phyloP scores from a whole-genome alignment of 2,329 filamentous ascomycete species.

The Colletotrichum sp. region DNA sequence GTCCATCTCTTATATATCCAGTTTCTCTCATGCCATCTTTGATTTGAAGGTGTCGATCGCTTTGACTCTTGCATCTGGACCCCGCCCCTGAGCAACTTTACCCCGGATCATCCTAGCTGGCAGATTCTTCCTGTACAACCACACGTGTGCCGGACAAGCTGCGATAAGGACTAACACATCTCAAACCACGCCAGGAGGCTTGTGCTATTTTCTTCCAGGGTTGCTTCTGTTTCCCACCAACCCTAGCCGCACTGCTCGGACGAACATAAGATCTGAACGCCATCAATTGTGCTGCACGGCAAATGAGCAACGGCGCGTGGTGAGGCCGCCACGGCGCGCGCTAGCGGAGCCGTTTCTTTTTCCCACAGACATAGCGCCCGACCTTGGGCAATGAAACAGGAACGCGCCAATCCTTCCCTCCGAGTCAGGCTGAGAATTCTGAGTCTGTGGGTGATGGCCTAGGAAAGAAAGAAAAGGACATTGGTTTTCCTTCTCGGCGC shows the following conservation, averaged over 20 bases:
- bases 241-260: constrained; percentile 4
- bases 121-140: background rate
- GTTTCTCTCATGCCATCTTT: background rate
- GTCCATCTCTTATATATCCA: constrained; percentile 10
- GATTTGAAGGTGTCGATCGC: background rate
- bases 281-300: background rate
- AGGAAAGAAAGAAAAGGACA: background rate
- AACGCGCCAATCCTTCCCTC: constrained; percentile 1
- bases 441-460: background rate
- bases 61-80: background rate
- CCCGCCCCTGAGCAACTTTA: constrained; percentile 2
- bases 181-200: constrained; percentile 5
- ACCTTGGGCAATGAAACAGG: background rate
- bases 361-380: background rate
- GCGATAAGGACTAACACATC: background rate
- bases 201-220: constrained; percentile 1
- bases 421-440: background rate
- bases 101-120: constrained; percentile 8
- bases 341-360: constrained; percentile 14
- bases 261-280: constrained; percentile 1
- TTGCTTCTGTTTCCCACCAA: background rate
- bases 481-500: background rate
- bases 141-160: background rate
- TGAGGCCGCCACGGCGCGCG: constrained; percentile 7
- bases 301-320: constrained; percentile 9